Evolutionary conservation across 495 filamentous ascomycete species (phyloP), one percentile per base, ranked within the genome.

Genomic region (Penicillium dipodomyicola): DNA sequence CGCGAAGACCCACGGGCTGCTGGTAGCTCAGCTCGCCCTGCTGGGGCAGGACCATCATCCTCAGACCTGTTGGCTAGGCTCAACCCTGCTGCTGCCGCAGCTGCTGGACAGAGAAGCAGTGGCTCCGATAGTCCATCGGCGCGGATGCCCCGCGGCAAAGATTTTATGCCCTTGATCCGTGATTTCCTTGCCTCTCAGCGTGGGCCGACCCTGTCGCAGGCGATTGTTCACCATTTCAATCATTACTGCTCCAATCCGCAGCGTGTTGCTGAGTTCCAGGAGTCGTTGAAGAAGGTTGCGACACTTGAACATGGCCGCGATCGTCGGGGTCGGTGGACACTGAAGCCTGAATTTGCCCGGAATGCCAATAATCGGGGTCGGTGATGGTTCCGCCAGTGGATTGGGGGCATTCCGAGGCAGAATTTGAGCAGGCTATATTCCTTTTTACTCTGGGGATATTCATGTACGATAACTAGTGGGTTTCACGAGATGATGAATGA

Each of bases 191-290:
- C 74, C 29, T 69, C 80, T 14, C 90, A 93, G 54, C 87, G 85
- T 3, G 90, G 90, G 1, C 74, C 80, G 14, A 89, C 85, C 7
- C 82, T 85, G 25, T 90, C 85, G 17, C 87, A 91, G 73, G 78
- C 85, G 70, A 71, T 96, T 58, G 84, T 95, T 20, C 86, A 93
- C 62, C 88, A 95, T 58, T 96, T 92, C 45, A 83, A 85, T 65
- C 77, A 76, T n/a, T 84, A 75, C 54, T 85, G 83, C 59, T 74
- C 71, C 1, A 84, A 78, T 19, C 65, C 76, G 29, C 72, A 81
- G 60, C 73, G 76, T 43, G 81, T 77, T 25, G 76, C 77, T n/a
- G 83, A 87, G 63, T 88, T 88, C 61, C 81, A 84, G 63, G 80
- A 82, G 58, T 81, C 80, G 72, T 68, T 88, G 57, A 82, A 81